Conservation (phyloP, 2,329 filamentous ascomycete species). For the Aspergillus terreus region DNA sequence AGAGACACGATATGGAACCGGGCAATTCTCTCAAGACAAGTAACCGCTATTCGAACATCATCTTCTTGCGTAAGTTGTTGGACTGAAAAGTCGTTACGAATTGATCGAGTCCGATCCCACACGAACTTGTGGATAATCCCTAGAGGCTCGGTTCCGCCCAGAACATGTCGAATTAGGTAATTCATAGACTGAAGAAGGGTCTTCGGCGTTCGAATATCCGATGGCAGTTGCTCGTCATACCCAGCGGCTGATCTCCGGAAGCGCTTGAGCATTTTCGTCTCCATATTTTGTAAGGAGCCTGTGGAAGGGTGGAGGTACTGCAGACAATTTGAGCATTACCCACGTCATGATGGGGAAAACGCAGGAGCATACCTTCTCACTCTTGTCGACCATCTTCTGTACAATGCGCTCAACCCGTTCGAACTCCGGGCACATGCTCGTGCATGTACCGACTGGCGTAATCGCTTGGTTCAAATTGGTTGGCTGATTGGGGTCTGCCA, state of each 20-base stretch:
- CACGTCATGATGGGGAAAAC: background rate
- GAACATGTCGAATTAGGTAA: slow-evolving; percentile 48
- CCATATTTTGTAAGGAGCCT: slow-evolving; percentile 30
- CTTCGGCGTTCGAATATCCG: slow-evolving; percentile 58
- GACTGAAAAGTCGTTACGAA: slow-evolving; percentile 63
- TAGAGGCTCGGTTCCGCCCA: slow-evolving; percentile 49
- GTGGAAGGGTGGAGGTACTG: slow-evolving; percentile 36
- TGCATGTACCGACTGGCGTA: slow-evolving; percentile 58
- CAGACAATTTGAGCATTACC: slow-evolving; percentile 10
- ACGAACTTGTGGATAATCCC: slow-evolving; percentile 59
- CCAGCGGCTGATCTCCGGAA: slow-evolving; percentile 62
- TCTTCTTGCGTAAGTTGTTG: slow-evolving; percentile 55
- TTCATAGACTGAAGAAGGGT: slow-evolving; percentile 46
- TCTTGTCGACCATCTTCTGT: slow-evolving; percentile 58
- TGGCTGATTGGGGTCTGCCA: slow-evolving; percentile 59
- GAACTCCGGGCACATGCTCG: slow-evolving; percentile 62
- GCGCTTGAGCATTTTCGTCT: slow-evolving; percentile 58
- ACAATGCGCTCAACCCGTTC: slow-evolving; percentile 60
- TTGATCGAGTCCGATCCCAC: slow-evolving; percentile 62
- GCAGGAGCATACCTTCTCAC: slow-evolving; percentile 45
- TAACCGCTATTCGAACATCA: slow-evolving; percentile 56
- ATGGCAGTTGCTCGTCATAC: slow-evolving; percentile 60
- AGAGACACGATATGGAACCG: slow-evolving; percentile 62
- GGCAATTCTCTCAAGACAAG: slow-evolving; percentile 60
- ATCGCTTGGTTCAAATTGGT: slow-evolving; percentile 58